Base-by-base conservation (phyloP, 2,329 filamentous ascomycete genomes). In the Pseudogymnoascus sp. region DNA sequence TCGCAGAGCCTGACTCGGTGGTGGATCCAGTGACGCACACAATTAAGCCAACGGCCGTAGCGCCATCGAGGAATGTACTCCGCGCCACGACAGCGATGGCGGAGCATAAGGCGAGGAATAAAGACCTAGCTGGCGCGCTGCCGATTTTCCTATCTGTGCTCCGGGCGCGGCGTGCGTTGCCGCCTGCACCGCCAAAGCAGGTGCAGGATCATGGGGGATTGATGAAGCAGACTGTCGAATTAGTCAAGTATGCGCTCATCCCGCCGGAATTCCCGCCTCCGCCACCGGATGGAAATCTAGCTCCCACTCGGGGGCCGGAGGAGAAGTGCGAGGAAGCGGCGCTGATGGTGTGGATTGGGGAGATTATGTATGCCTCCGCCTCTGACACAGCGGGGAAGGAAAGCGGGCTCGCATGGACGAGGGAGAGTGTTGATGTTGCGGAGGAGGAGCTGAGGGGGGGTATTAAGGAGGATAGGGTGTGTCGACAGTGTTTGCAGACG, bases 281-380 rank as follows among this genome's bases (percentile, higher is more conserved):
- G 0, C 89, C 87, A 0, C 79, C 84, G 0, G 86, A 90, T 60
- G 93, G 93, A 62, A 84, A 88, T 57, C 77, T 83, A 2, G 81
- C 87, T 0, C 85, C 93, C 0, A 76, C 81, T 64, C 87, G 90
- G 57, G 84, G 83, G 63, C 72, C 85, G 8, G 79, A 81, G 29
- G 85, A 90, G 67, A 82, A 83, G 39, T 97, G 93, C 75, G 88
- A 95, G 68, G 93, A 97, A 75, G 91, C 92, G 2, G 91, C 86
- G 0, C 77, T 97, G 12, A 92, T 91, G 80, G 83, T 92, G 23
- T 95, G 96, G 75, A 93, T 97, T 67, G 93, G 93, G 64, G 93
- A 97, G 77, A 96, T 97, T 61, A 82, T 97, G 34, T 97, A 89
- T 74, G 84, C 90, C 0, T 83, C 83, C 4, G 81, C 83, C n/a